Conservation (phyloP, 1,139 yeast species). For the Protomyces pachydermus region DNA sequence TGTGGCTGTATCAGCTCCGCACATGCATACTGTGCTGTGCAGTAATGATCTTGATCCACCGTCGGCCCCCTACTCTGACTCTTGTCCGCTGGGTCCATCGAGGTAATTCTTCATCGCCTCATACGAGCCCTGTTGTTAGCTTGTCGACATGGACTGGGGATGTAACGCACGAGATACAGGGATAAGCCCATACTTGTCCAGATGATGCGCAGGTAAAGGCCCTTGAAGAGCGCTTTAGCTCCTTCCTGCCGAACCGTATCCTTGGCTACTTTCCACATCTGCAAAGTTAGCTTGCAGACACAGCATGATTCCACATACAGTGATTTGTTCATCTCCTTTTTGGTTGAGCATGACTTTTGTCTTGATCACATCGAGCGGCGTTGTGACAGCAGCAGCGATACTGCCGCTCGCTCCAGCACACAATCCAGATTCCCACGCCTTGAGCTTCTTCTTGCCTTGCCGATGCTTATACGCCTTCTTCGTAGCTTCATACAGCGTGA, state of each 20-base stretch:
- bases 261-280: slow-evolving; percentile 45
- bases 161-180: slow-evolving; percentile 82
- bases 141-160: background rate
- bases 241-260: slow-evolving; percentile 63
- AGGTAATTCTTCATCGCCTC: slow-evolving; percentile 26
- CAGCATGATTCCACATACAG: background rate
- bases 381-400: slow-evolving; percentile 85
- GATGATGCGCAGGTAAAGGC: slow-evolving; percentile 89
- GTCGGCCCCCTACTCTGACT: background rate
- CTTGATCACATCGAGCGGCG: slow-evolving; percentile 88
- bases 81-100: background rate
- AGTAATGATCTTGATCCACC: no score
- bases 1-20: no score
- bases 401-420: slow-evolving; percentile 82
- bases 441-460: slow-evolving; percentile 49
- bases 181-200: slow-evolving; percentile 99
- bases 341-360: slow-evolving; percentile 73
- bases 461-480: slow-evolving; percentile 43
- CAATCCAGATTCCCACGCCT: slow-evolving; percentile 71
- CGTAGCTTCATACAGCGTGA: slow-evolving; percentile 82
- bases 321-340: background rate
- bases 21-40: no score
- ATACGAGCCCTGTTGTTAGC: slow-evolving; percentile 43
- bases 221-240: slow-evolving; percentile 61
- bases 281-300: slow-evolving; percentile 46